Conservation (phyloP, 192 early-diverging fungal species). For the Dissophora globulifera region DNA sequence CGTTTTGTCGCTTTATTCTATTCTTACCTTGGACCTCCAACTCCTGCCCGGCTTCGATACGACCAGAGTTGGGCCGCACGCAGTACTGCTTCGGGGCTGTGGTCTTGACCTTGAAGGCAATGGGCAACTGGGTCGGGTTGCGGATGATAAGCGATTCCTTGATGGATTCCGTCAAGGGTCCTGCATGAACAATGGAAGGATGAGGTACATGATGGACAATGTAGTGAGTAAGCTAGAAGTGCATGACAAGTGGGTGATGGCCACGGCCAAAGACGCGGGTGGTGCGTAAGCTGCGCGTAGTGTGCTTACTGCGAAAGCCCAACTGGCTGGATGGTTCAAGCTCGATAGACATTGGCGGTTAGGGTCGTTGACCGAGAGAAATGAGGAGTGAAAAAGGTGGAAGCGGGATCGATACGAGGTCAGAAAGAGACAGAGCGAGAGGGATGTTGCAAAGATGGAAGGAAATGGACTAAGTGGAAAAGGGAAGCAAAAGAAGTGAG, state of each 20-base stretch:
- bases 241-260: background rate
- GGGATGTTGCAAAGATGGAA: no score
- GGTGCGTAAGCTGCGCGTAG: background rate
- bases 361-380: background rate
- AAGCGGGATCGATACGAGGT: no score
- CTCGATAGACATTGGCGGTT: constrained; percentile 64
- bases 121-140: constrained; percentile 71
- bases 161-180: constrained; percentile 71
- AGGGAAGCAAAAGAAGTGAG: background rate
- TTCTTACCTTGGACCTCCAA: constrained; percentile 82
- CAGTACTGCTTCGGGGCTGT: constrained; percentile 98
- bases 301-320: constrained; percentile 64
- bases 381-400: background rate
- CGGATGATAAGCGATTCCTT: constrained; percentile 66
- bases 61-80: constrained; percentile 92
- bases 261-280: background rate
- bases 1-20: no score
- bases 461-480: no score
- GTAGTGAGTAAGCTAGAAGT: background rate
- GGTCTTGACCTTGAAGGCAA: constrained; percentile 99
- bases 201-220: background rate
- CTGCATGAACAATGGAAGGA: constrained; percentile 31
- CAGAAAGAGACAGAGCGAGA: no score
- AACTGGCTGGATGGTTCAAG: constrained; percentile 68
- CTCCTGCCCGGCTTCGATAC: constrained; percentile 72